Evolutionary conservation across 129 eudicot species (phyloP), one percentile per base, ranked within the genome.

Genomic region (Kitagawia praeruptora): DNA sequence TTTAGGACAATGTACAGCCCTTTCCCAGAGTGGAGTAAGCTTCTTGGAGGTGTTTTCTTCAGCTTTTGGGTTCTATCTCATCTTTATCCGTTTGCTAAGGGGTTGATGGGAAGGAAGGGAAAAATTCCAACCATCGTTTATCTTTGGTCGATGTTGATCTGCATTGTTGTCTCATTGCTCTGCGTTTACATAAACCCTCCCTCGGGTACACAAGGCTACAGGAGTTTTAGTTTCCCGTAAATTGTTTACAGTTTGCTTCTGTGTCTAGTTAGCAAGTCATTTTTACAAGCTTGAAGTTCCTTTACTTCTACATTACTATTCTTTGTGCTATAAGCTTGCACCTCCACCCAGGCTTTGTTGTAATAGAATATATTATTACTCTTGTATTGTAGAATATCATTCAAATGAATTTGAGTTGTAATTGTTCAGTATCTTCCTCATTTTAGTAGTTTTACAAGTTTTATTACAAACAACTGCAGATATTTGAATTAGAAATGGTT

Each of bases 31-130:
- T 89, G 93, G 93, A 89, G 93, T 81, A 89, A 83, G 89, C 85
- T 89, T 21, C 79, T 89, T 66, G 93, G 93, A 44, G 93, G 93
- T 6, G 93, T 89, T 18, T 89, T 89, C 86, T 89, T 89, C 76
- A 89, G 93, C 85, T 85, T 89, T 25, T 89, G 93, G 93, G 93
- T 89, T 77, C 83, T 89, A 25, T 87, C 90, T 34, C 93, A 89
- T 85, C 77, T 89, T 3, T 89, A 87, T 72, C 93, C 93, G 5
- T 89, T 89, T 31, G 91, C 91, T 0, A 89, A 89, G 53, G 93
- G 91, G 34, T 45, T 89, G 81, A 85, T 89, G 90, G 93, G 93
- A 73, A 81, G 82, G 42, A 89, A 63, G 58, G 93, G 93, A 37
- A 83, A 84, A 79, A 82, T 89, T 21, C 90, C 93, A 3, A 89